Evolutionary conservation across 2,329 filamentous ascomycete genomes (phyloP), one percentile per base, ranked within the genome.

Genomic region (Juglanconis sp.): DNA sequence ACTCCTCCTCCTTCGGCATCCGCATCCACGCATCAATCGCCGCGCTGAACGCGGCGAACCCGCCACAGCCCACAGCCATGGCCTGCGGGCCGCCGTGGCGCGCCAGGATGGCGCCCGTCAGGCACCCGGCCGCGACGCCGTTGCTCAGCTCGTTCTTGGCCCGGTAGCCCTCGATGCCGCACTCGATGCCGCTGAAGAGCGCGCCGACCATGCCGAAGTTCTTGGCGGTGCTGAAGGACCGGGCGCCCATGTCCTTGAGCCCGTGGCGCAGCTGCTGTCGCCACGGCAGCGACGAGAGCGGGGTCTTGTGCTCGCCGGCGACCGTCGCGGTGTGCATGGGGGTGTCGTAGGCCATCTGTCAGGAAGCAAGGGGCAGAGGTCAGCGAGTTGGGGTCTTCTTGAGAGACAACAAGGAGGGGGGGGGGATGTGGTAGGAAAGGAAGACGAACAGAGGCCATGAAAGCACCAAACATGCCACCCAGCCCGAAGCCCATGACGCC

Each of bases 321-420:
- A 69, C 76, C 76, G 48, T 74, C 68, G 66, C 67, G 36, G 73
- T 78, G 73, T 85, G 89, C 76, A 92, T 88, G 61, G 94, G 91
- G 0, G 93, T 97, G 73, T 99, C 95, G 84, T 99, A 99, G 76
- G 92, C 89, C 95, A 99, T 99, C 92, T 96, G 64, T 54, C 5
- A 40, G 56, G 35, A 10, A 2, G 35, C 40, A 34, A 8, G 48
- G 35, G n/a, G 31, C 15, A 9, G 34, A 38, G 46, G 62, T 55
- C 53, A 53, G 57, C 40, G 8, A 48, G 56, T 36, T 9, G 2
- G 44, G 13, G 6, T 15, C 4, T 11, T 5, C 17, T n/a, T 3
- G 55, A 30, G 36, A 36, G 46, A 34, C 36, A 38, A 38, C 13
- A 34, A 53, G 56, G 48, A 15, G 6, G 54, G 31, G 32, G n/a